Evolutionary conservation across 1,284 basidiomycete genomes (phyloP), one percentile per base, ranked within the genome.

Genomic region (Microbotryomycetes sp.): DNA sequence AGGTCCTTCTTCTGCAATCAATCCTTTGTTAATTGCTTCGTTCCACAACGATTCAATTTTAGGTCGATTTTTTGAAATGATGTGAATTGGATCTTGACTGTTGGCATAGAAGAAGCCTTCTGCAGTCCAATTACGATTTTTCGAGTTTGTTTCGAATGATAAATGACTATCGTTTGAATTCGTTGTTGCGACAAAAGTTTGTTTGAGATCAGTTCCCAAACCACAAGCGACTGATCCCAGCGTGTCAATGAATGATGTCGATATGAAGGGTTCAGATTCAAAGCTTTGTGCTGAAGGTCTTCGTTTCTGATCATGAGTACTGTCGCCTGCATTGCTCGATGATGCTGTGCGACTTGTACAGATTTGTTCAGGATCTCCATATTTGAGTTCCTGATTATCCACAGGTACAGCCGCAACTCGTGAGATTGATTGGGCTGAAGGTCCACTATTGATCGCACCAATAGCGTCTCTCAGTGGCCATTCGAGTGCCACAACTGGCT

Each of bases 1-100:
- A 15, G 50, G 36, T 15, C 58, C 58, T 25, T 59, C 58, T 19
- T 51, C 50, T 2, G 51, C 51, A 9, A 59, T 47, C 36, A 56
- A 30, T 3, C 53, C 59, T 23, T 28, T 23, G 9, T 45, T 45
- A 16, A 60, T 29, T 1, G 59, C 29, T 12, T 60, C 53, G 6
- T 56, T n/a, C 59, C 59, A 60, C 1, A 56, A 28, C 3, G 7
- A 32, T 32, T 19, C 22, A 2, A 60, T 45, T 49, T 56, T 49
- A 36, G 48, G 26, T 49, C 30, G 54, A 16, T 55, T 32, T n/a
- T 49, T 54, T 5, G 54, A 47, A n/a, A 60, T 26, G 19, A 60
- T 42, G 26, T 60, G 59, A 28, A 60, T 51, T 16, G 59, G 59
- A 29, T 60, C 59, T 16, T 60, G 53, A 16, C 25, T n/a, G 26